Conservation (phyloP, 1,284 basidiomycete genomes). For the Flammula alnicola region DNA sequence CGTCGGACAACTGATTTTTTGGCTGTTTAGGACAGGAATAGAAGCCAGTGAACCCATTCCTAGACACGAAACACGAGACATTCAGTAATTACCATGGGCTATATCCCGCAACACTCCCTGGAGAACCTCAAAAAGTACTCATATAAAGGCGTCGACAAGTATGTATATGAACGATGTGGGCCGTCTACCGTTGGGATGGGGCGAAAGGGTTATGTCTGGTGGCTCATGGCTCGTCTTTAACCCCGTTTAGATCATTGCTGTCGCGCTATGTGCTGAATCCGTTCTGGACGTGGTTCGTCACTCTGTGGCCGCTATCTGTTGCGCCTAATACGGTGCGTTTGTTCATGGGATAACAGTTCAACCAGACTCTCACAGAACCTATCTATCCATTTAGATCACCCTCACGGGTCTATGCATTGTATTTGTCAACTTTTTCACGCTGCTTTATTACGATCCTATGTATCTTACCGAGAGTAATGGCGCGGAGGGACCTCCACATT, state of each 20-base stretch:
- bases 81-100: too few species aligned
- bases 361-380: not conserved
- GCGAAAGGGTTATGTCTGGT: too few species aligned
- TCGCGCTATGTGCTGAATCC: constrained; percentile 86
- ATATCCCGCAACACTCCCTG: constrained; percentile 59
- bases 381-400: constrained; percentile 63
- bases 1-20: too few species aligned
- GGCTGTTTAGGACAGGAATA: too few species aligned
- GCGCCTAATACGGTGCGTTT: constrained; percentile 92
- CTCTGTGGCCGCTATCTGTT: constrained; percentile 84
- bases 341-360: not conserved
- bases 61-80: too few species aligned
- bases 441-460: constrained; percentile 81
- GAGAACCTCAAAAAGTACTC: constrained; percentile 69
- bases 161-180: too few species aligned
- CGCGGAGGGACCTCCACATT: constrained; percentile 68
- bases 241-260: constrained; percentile 61
- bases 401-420: constrained; percentile 85
- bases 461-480: constrained; percentile 73
- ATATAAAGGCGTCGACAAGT: constrained; percentile 78
- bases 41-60: too few species aligned
- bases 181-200: too few species aligned
- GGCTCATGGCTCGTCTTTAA: not conserved
- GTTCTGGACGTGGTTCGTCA: constrained; percentile 96
- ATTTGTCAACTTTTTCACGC: constrained; percentile 81